Evolutionary conservation across 495 filamentous ascomycete genomes (phyloP).

Genomic region (Glarea lozoyensis): DNA sequence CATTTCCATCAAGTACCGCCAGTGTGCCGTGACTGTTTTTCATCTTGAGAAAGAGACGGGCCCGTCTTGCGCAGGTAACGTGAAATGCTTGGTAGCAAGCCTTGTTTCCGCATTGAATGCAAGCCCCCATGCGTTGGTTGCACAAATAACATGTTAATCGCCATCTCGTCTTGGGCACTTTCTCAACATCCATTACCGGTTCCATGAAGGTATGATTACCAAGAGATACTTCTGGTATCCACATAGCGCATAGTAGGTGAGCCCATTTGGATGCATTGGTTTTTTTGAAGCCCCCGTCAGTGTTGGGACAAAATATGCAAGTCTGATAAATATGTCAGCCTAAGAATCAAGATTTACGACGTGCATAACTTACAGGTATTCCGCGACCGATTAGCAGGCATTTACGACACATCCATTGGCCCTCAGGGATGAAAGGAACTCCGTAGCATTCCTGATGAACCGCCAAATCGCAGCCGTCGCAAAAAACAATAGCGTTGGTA

Average conservation of each 20-base stretch:
- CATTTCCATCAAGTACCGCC: constrained; percentile 75
- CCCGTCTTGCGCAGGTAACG: constrained; percentile 86
- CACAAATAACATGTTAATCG: constrained; percentile 95
- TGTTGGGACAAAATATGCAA: constrained; percentile 97
- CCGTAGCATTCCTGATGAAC: constrained; percentile 99
- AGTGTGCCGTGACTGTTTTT: constrained; percentile 76
- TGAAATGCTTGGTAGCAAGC: constrained; percentile 97
- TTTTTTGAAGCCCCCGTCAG: constrained; percentile 96
- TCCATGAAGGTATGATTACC: constrained; percentile 98
- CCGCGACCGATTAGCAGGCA: constrained; percentile 92
- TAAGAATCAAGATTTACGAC: constrained; percentile 10
- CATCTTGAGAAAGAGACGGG: constrained; percentile 90
- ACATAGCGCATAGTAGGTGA: constrained; percentile 92
- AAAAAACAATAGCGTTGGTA: constrained; percentile 99
- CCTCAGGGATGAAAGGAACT: constrained; percentile 96
- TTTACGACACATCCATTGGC: constrained; percentile 96
- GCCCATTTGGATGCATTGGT: constrained; percentile 93
- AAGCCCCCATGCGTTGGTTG: constrained; percentile 93
- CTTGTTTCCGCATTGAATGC: constrained; percentile 97
- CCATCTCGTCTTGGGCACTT: constrained; percentile 89
- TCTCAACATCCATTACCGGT: constrained; percentile 94
- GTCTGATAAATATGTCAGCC: constrained; percentile 37
- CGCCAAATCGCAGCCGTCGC: constrained; percentile 93
- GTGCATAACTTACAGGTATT: constrained; percentile 53
- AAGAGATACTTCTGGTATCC: constrained; percentile 94